Evolutionary conservation across 2,329 filamentous ascomycete genomes (phyloP).

Genomic region (Paecilomyces fulvus): DNA sequence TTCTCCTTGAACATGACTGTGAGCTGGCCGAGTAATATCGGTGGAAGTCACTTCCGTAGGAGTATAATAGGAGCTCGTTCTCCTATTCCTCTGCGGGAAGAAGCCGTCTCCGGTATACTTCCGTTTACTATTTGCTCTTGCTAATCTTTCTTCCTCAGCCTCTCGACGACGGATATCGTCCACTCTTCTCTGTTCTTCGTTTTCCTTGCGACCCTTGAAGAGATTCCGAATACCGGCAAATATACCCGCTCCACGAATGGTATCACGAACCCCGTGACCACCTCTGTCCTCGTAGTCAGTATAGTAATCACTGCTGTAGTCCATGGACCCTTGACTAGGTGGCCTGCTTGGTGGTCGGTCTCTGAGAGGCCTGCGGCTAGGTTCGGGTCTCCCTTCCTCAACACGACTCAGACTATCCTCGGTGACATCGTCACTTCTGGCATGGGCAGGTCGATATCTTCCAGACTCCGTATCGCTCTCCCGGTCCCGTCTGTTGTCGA

Average conservation of each 20-base stretch:
- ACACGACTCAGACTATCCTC: conserved; percentile 34
- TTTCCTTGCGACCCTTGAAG: conserved; percentile 50
- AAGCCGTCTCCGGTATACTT: conserved; percentile 62
- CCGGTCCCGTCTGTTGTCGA: conserved; percentile 46
- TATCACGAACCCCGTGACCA: conserved; percentile 48
- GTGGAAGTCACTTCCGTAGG: conserved; percentile 31
- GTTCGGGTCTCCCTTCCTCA: conserved; percentile 48
- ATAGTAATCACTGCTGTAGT: conserved; percentile 32
- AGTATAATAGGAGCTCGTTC: conserved; percentile 22
- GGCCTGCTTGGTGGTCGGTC: conserved; percentile 19
- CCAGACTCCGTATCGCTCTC: conserved; percentile 46
- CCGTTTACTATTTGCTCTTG: conserved; percentile 47
- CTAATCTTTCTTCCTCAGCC: conserved; percentile 44
- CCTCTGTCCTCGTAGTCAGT: conserved; percentile 36
- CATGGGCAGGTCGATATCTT: conserved; percentile 45
- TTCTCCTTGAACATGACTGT: conserved; percentile 21
- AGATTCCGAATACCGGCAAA: conserved; percentile 50
- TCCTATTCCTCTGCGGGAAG: conserved; percentile 22
- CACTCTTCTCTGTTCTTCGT: conserved; percentile 52
- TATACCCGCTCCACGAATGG: conserved; percentile 59
- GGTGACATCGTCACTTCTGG: conserved; percentile 36
- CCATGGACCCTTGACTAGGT: conserved; percentile 9
- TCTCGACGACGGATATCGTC: conserved; percentile 45
- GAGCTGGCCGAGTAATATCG: conserved; percentile 23
- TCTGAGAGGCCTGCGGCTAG: conserved; percentile 20